These are phyloP conservation scores for Paspalum vaginatum DNA, from an alignment of 176 grass and related monocot genomes.

Conservation along the genomic window DNA sequence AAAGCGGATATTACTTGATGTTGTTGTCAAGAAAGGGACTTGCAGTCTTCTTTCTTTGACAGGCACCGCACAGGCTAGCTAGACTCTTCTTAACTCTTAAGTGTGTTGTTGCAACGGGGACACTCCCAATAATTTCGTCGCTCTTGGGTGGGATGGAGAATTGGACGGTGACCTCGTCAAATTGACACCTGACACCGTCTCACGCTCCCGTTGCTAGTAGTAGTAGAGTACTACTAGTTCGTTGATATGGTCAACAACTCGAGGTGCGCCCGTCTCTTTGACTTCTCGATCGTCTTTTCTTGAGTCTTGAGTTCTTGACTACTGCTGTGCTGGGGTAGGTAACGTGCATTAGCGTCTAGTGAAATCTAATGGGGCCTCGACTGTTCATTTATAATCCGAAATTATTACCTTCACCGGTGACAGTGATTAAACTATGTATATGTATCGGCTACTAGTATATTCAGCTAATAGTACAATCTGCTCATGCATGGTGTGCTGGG, in stretches of 20 bases:
- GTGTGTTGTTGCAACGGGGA: background rate
- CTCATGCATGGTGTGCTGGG: background rate
- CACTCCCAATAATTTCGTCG: background rate
- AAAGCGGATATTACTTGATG: background rate
- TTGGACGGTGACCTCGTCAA: background rate
- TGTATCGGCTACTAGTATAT: too few species aligned
- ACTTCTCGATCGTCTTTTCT: background rate
- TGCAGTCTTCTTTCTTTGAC: background rate
- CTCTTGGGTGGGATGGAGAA: too few species aligned
- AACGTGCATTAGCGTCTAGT: too few species aligned
- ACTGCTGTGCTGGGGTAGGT: background rate
- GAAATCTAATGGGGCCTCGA: too few species aligned
- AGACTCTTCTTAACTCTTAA: too few species aligned
- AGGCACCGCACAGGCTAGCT: too few species aligned
- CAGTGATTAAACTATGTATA: too few species aligned
- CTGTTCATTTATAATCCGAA: too few species aligned
- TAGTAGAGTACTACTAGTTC: too few species aligned
- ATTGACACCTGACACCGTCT: background rate
- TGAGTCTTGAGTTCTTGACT: background rate
- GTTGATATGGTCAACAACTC: background rate
- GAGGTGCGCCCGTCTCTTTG: background rate
- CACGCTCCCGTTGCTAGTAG: background rate
- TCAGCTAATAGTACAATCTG: too few species aligned
- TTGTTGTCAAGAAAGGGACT: conserved; percentile 9
- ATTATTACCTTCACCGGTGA: too few species aligned